Percentiles rank a stretch among this genome's conserved stretches.
Evolutionary conservation across 2,329 filamentous ascomycete species (phyloP).

Genomic region (Aplosporella prunicola): DNA sequence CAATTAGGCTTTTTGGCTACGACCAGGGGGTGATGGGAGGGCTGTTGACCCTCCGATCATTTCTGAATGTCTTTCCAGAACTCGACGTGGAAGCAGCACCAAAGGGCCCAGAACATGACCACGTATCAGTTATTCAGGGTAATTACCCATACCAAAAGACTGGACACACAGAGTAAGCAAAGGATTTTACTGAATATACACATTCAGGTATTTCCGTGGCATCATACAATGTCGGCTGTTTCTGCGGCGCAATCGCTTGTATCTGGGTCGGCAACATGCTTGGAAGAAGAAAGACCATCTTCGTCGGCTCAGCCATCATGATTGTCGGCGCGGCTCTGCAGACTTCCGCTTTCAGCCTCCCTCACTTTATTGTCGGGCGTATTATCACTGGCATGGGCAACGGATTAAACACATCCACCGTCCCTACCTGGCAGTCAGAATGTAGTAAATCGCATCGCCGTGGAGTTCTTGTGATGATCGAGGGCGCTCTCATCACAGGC

Average conservation of each 20-base stretch:
- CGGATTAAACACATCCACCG: slow-evolving; percentile 35
- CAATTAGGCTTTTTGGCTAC: slow-evolving; percentile 45
- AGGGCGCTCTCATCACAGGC: slow-evolving; percentile 36
- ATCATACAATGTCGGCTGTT: slow-evolving; percentile 26
- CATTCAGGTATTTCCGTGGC: slow-evolving; percentile 15
- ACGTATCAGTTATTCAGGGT: slow-evolving; percentile 35
- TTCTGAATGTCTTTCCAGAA: slow-evolving; percentile 38
- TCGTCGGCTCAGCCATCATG: slow-evolving; percentile 51
- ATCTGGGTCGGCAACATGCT: slow-evolving; percentile 48
- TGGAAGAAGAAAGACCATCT: slow-evolving; percentile 48
- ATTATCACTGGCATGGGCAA: slow-evolving; percentile 42
- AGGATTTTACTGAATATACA: too few relatives aligned
- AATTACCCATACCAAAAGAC: too few relatives aligned
- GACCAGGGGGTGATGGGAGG: slow-evolving; percentile 59
- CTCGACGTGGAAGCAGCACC: slow-evolving; percentile 31
- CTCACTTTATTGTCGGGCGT: slow-evolving; percentile 38
- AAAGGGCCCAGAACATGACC: slow-evolving; percentile 20
- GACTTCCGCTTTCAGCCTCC: slow-evolving; percentile 38
- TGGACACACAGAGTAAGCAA: not conserved
- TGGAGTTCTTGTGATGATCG: slow-evolving; percentile 40
- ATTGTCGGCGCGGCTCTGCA: slow-evolving; percentile 52
- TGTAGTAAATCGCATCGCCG: slow-evolving; percentile 37
- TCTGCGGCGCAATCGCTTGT: slow-evolving; percentile 34
- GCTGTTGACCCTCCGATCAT: slow-evolving; percentile 59
- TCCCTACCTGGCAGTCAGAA: slow-evolving; percentile 40